These are phyloP conservation scores for Lachancea fermentati DNA, from an alignment of 805 yeast genomes.

Conservation along the genomic window DNA sequence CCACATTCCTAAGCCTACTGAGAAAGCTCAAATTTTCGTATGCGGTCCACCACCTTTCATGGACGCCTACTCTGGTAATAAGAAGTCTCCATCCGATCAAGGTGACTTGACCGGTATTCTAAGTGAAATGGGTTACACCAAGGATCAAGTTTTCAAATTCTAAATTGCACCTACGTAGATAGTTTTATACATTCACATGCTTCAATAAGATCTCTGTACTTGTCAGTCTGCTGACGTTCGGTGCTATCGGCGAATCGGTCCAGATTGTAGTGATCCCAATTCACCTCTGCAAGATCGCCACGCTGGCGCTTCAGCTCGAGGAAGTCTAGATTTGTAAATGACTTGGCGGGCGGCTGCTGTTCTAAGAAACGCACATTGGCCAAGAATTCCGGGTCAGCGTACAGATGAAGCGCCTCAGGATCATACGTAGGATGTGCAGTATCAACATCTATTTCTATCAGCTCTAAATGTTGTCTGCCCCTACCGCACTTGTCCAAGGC, in stretches of 20 bases:
- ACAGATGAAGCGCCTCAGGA: constrained; percentile 16
- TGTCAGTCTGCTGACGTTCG: constrained; percentile 1
- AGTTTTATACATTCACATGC: background rate
- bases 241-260: too few species aligned
- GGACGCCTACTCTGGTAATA: constrained; percentile 80
- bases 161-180: constrained; percentile 29
- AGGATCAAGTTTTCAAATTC: constrained; percentile 86
- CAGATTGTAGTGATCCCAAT: constrained; percentile 8
- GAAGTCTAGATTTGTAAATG: constrained; percentile 3
- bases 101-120: constrained; percentile 90
- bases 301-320: constrained; percentile 4
- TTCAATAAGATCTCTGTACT: too few species aligned
- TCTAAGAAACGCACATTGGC: constrained; percentile 14
- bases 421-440: constrained; percentile 21
- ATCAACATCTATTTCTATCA: constrained; percentile 39
- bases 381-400: constrained; percentile 36
- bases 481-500: constrained; percentile 86
- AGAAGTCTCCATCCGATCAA: constrained; percentile 83
- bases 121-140: constrained; percentile 80
- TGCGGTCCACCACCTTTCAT: constrained; percentile 96
- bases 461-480: constrained; percentile 50
- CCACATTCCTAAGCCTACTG: constrained; percentile 60
- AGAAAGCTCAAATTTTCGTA: constrained; percentile 69
- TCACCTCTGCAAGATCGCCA: background rate
- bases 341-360: background rate